Conservation (phyloP, 2,329 filamentous ascomycete species). For the Periconia sp. region DNA sequence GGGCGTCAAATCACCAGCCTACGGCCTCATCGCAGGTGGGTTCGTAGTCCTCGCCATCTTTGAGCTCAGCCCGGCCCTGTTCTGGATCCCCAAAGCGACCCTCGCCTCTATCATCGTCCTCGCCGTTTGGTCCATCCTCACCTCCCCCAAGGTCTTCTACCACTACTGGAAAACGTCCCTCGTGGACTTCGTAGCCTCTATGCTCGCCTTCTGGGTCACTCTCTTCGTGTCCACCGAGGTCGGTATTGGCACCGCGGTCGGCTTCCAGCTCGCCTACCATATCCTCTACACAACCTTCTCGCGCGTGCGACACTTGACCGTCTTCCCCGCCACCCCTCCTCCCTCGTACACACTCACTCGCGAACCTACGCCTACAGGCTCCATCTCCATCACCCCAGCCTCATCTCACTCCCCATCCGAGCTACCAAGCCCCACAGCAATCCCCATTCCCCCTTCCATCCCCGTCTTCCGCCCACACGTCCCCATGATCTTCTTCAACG, state of each 20-base stretch:
- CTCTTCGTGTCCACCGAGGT: conserved; percentile 63
- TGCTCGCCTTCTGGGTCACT: conserved; percentile 66
- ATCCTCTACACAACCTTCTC: conserved; percentile 62
- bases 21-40: conserved; percentile 61
- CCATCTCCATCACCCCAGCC: conserved; percentile 1
- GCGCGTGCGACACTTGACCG: conserved; percentile 30
- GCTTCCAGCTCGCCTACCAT: conserved; percentile 53
- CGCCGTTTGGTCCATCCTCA: conserved; percentile 64
- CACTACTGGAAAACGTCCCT: conserved; percentile 66
- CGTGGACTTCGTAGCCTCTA: conserved; percentile 64
- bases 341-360: background rate
- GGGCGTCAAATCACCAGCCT: conserved; percentile 63
- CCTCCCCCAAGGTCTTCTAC: conserved; percentile 61
- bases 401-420: no score
- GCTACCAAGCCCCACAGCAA: no score
- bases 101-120: conserved; percentile 68
- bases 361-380: background rate
- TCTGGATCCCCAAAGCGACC: conserved; percentile 69
- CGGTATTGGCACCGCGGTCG: conserved; percentile 61
- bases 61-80: conserved; percentile 61
- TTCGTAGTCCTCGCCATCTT: conserved; percentile 65
- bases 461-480: conserved; percentile 61
- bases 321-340: conserved; percentile 8
- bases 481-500: conserved; percentile 64
- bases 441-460: background rate